Percentiles rank a stretch among this genome's conserved stretches.
Conservation (phyloP, 2,329 filamentous ascomycete species). For the Alternaria triticina region DNA sequence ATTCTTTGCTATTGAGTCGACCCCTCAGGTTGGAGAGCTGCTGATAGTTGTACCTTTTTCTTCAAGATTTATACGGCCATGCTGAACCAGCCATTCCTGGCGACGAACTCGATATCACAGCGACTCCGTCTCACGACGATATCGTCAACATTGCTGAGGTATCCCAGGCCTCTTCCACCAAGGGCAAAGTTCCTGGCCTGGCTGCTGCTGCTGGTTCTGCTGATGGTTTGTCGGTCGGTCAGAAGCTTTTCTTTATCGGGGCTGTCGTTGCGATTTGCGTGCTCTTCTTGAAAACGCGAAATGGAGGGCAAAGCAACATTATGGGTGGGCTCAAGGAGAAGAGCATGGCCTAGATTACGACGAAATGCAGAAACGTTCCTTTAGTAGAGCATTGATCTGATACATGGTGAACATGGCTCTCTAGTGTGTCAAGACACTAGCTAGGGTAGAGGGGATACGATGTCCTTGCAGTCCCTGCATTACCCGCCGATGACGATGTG, state of each 20-base stretch:
- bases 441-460: background rate
- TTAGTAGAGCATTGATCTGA: background rate
- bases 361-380: constrained; percentile 10
- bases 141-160: constrained; percentile 35
- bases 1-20: constrained; percentile 17
- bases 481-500: background rate
- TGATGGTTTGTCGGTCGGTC: constrained; percentile 50
- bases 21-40: constrained; percentile 44
- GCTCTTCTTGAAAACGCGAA: constrained; percentile 49
- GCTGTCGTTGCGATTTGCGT: constrained; percentile 52
- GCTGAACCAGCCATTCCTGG: constrained; percentile 50
- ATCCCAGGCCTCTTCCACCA: constrained; percentile 22
- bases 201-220: constrained; percentile 21
- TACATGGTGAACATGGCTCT: background rate
- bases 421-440: background rate
- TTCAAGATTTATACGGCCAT: constrained; percentile 54
- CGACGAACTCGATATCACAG: constrained; percentile 52
- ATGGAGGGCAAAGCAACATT: constrained; percentile 21
- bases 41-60: constrained; percentile 50
- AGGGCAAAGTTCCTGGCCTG: constrained; percentile 24
- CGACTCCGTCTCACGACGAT: constrained; percentile 26
- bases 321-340: constrained; percentile 43
- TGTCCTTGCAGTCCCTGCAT: background rate
- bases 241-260: constrained; percentile 55
- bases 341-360: constrained; percentile 47